Conservation (phyloP, 495 filamentous ascomycete genomes). For the Talaromyces proteolyticus region DNA sequence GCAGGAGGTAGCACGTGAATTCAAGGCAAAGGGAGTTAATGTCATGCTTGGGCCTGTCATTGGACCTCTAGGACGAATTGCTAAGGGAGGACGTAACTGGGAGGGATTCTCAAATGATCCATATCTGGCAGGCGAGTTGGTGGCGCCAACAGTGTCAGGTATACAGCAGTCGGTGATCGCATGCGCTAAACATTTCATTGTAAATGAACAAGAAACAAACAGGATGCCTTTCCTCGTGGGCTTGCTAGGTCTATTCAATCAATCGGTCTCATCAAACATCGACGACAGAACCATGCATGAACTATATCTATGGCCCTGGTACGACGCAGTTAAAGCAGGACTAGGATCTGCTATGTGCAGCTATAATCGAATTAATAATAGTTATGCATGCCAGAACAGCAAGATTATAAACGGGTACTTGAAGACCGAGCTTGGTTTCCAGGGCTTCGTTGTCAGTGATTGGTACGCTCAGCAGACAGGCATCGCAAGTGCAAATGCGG, state of each 20-base stretch:
- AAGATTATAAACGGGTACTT: constrained; percentile 77
- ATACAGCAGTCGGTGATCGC: constrained; percentile 77
- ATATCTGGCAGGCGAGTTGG: constrained; percentile 65
- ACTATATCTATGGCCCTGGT: constrained; percentile 87
- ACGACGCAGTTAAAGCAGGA: constrained; percentile 66
- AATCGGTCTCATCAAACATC: constrained; percentile 67
- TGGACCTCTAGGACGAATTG: constrained; percentile 58
- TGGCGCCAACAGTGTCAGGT: constrained; percentile 68
- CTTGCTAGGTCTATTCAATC: constrained; percentile 32
- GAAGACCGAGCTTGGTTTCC: constrained; percentile 89
- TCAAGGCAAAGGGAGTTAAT: constrained; percentile 45
- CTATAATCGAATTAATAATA: constrained; percentile 81
- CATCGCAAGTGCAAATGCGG: constrained; percentile 64
- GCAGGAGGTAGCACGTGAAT: constrained; percentile 45
- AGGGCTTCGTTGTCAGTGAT: constrained; percentile 88
- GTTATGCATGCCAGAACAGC: constrained; percentile 63
- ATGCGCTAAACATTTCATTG: constrained; percentile 76
- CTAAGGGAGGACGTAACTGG: constrained; percentile 85
- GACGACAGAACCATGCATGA: constrained; percentile 96
- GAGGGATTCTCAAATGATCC: constrained; percentile 65
- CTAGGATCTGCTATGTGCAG: constrained; percentile 90
- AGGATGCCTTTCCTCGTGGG: constrained; percentile 63
- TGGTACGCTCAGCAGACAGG: constrained; percentile 87
- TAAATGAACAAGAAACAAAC: constrained; percentile 76
- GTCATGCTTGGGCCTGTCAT: constrained; percentile 55